A percentile compares a stretch with the other conserved stretches of the same genome.
Conservation (phyloP, 2,329 filamentous ascomycete genomes). For the Sclerotinia sclerotiorum region DNA sequence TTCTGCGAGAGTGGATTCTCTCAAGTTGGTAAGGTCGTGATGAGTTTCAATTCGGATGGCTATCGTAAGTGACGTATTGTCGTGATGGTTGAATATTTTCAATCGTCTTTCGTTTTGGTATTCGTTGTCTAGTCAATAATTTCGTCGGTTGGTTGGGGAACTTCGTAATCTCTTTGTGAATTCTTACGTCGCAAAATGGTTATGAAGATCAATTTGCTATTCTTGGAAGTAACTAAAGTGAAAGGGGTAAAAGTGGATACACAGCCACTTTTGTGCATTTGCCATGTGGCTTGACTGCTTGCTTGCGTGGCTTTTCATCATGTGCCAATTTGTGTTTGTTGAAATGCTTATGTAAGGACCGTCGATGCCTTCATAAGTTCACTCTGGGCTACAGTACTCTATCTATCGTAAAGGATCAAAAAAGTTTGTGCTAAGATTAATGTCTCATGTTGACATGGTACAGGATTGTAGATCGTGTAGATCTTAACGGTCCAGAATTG, state of each 20-base stretch:
- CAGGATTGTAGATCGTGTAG: not conserved
- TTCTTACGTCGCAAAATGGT: slow-evolving; percentile 12
- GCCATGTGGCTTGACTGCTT: not conserved
- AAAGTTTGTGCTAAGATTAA: not conserved
- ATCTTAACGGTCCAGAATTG: not conserved
- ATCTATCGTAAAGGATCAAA: not conserved
- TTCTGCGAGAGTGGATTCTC: not conserved
- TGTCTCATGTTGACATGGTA: not conserved
- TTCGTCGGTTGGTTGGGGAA: slow-evolving; percentile 9
- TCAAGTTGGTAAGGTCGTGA: not conserved
- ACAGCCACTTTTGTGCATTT: not conserved
- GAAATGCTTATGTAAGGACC: not conserved
- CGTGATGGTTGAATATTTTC: not conserved
- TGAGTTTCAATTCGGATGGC: not conserved
- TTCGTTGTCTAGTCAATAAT: slow-evolving; percentile 2
- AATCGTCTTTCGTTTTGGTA: not conserved
- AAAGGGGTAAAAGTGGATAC: slow-evolving; percentile 11
- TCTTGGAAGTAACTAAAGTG: not conserved
- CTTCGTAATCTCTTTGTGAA: not conserved
- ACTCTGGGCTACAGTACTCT: not conserved
- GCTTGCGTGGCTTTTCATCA: not conserved
- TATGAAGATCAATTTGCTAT: not conserved
- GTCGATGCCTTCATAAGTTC: no score
- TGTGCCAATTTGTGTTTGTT: not conserved
- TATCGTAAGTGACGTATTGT: not conserved